phyloP scores from a whole-genome alignment of 2,329 filamentous ascomycete genomes.

The Nigrospora oryzae region DNA sequence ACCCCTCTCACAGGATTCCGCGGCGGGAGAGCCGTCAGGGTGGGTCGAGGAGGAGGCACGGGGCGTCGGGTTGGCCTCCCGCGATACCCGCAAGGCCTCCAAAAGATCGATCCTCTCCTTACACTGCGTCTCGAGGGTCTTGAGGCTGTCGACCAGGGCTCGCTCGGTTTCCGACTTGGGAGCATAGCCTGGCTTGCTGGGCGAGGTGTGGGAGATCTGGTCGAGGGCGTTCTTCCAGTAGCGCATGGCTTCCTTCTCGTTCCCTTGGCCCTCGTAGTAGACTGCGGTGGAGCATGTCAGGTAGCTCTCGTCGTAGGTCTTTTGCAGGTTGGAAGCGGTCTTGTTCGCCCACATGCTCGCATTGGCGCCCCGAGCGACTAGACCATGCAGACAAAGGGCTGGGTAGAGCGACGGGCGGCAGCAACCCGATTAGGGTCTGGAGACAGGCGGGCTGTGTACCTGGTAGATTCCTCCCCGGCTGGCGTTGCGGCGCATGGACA shows the following conservation, averaged over 20 bases:
- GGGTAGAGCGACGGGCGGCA: no score
- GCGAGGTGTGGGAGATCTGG: conserved; percentile 80
- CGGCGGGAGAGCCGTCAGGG: conserved; percentile 4
- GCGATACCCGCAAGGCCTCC: conserved; percentile 66
- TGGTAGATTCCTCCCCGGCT: no score
- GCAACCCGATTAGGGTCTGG: no score
- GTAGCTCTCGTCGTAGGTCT: conserved; percentile 96
- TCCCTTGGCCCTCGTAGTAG: conserved; percentile 90
- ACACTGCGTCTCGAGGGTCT: conserved; percentile 80
- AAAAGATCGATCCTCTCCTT: conserved; percentile 87
- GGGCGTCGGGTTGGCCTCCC: conserved; percentile 30
- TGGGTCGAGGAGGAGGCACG: conserved; percentile 11
- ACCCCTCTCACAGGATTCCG: conserved; percentile 28
- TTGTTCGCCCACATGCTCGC: conserved; percentile 43
- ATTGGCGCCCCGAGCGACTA: not conserved
- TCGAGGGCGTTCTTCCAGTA: conserved; percentile 86
- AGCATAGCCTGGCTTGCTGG: conserved; percentile 60
- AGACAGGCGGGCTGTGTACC: no score
- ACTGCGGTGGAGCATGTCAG: conserved; percentile 90
- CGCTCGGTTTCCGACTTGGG: conserved; percentile 77
- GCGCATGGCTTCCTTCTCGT: conserved; percentile 81
- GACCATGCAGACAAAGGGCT: no score
- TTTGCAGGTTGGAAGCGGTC: conserved; percentile 70
- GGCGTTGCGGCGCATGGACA: no score
- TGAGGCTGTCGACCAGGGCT: conserved; percentile 71